Base-by-base conservation (phyloP, 768 basidiomycete genomes). In the Serpula lacrymans region DNA sequence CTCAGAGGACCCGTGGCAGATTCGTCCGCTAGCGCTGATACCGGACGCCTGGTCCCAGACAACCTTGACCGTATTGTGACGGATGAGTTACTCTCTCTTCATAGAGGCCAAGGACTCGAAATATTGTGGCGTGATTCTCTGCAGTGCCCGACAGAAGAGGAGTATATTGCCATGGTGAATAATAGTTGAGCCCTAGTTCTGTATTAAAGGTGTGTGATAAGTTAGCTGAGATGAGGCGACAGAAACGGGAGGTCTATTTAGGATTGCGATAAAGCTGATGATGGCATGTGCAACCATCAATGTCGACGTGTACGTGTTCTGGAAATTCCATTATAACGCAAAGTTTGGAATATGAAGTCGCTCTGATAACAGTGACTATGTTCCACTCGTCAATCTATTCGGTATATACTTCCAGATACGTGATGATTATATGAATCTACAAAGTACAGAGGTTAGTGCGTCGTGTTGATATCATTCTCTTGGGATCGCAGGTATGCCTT, bases 131-230 rank as follows among this genome's bases (percentile, higher is more conserved):
- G 93, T 39, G 93, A 95, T 52, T 83, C 82, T 8, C 63, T 94
- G 12, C 77, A 69, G 25, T 95, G 92, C 55, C 93, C 93, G 3
- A 84, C 84, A 0, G 93, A 97, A 59, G 85, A 90, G 45, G 89
- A 99, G 53, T 99, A 98, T 54, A 74, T 99, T 26, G 64, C 74
- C 3, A 99, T 99, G 95, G 95, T 98, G 23, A 91, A 93, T 60
- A 88, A 94, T 54, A 99, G 95, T 95, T 48, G 85, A 95, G 52
- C 14, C n/a, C n/a, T n/a, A n/a, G n/a, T 14, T n/a, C 24, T 29
- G 24, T 20, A 13, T 16, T 21, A 24, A 21, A 10, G 1, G n/a
- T 27, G 10, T 6, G 5, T 16, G 18, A n/a, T 36, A 39, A 39
- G 9, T 10, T 37, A 18, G 48, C 16, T 11, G 18, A 11, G 1